These are phyloP conservation scores for Globisporangium abappressorium DNA, from an alignment of 352 stramenopile genomes.

Conservation along the genomic window DNA sequence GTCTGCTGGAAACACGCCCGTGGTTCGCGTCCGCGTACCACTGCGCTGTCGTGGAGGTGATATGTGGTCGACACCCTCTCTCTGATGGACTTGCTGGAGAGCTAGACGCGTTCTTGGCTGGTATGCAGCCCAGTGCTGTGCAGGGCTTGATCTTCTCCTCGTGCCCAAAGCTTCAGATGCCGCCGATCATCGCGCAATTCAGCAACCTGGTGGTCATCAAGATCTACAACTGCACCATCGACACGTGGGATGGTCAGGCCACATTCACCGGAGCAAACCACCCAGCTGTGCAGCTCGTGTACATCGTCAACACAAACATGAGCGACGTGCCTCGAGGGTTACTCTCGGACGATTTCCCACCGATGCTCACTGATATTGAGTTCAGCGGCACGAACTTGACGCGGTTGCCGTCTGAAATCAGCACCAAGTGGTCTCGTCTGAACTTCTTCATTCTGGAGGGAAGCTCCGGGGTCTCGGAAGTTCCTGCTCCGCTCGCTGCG, in stretches of 20 bases:
- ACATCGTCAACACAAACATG: slow-evolving; percentile 32
- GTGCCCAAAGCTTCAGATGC: slow-evolving; percentile 30
- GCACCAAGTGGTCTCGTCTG: neutral
- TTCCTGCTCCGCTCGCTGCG: neutral
- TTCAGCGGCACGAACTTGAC: slow-evolving; percentile 34
- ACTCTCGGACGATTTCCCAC: slow-evolving; percentile 32
- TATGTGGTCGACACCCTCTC: neutral
- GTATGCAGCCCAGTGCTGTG: slow-evolving; percentile 22
- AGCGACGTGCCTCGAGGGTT: slow-evolving; percentile 28
- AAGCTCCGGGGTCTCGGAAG: neutral
- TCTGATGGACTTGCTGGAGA: neutral
- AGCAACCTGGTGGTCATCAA: slow-evolving; percentile 29
- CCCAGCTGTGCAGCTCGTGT: slow-evolving; percentile 24
- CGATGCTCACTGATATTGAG: slow-evolving; percentile 31
- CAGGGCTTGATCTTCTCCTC: slow-evolving; percentile 30
- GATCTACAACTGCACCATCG: slow-evolving; percentile 43
- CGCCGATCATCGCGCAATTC: slow-evolving; percentile 21
- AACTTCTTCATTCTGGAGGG: slow-evolving; percentile 8
- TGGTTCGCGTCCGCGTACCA: neutral
- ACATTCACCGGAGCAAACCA: slow-evolving; percentile 22
- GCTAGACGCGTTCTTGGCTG: slow-evolving; percentile 14
- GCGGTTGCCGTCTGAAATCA: slow-evolving; percentile 17
- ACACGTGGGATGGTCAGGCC: slow-evolving; percentile 20
- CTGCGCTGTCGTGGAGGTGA: slow-evolving; percentile 3
- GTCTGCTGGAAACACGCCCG: neutral